Conservation (phyloP, 331 rosid species). For the Cucumis variabilis region DNA sequence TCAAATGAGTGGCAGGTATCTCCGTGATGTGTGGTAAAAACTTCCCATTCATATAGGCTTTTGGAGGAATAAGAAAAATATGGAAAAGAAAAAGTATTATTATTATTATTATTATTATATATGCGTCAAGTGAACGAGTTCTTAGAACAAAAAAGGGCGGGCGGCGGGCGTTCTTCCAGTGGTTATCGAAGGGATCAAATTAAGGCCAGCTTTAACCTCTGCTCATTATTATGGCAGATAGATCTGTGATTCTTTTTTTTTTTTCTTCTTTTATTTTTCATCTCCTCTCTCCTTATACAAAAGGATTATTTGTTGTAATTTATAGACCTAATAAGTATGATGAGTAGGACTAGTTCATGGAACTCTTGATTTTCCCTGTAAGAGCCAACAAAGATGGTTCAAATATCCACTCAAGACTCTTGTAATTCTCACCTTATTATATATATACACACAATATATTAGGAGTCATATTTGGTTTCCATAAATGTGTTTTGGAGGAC, state of each 20-base stretch:
- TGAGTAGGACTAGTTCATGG: conserved; percentile 39
- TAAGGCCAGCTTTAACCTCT: background rate
- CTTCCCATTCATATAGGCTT: background rate
- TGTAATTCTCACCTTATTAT: conserved; percentile 8
- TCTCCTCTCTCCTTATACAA: conserved; percentile 27
- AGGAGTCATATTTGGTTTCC: background rate
- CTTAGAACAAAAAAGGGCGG: background rate
- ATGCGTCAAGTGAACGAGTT: conserved; percentile 26
- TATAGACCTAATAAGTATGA: conserved; percentile 30
- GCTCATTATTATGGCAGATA: conserved; percentile 21
- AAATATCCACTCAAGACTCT: conserved; percentile 6
- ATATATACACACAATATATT: background rate
- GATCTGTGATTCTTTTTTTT: conserved; percentile 30
- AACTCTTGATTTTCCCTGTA: conserved; percentile 43
- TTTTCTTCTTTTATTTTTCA: background rate
- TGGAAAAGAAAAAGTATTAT: background rate
- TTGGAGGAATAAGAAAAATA: background rate
- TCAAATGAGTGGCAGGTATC: conserved; percentile 85
- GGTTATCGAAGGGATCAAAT: background rate
- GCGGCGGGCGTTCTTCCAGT: conserved; percentile 3
- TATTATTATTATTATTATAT: background rate
- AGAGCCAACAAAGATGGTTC: conserved; percentile 60
- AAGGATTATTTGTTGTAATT: conserved; percentile 67
- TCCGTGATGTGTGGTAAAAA: conserved; percentile 95
- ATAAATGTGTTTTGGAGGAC: no score